Percentiles rank a stretch among this genome's conserved stretches.
Conservation (phyloP, 2,329 filamentous ascomycete species). For the Fusarium burgessii region DNA sequence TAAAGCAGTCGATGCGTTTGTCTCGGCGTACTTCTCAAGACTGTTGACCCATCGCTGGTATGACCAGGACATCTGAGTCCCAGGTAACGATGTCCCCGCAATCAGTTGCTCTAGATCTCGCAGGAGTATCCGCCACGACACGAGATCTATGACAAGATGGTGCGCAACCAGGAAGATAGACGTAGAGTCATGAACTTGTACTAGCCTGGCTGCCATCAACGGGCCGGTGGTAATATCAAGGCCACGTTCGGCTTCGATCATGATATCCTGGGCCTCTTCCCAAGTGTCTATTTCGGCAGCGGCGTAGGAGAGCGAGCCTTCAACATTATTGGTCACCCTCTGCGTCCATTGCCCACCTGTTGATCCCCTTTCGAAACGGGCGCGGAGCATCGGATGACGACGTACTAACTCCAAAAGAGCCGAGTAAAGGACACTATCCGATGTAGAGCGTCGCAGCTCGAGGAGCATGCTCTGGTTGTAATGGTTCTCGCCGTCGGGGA, state of each 20-base stretch:
- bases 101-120: constrained; percentile 10
- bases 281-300: not conserved
- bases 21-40: not conserved
- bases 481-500: not conserved
- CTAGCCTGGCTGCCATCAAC: constrained; percentile 3
- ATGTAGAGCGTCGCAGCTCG: not conserved
- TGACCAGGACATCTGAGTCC: not conserved
- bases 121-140: constrained; percentile 22
- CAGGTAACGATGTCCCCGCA: not conserved
- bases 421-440: not conserved
- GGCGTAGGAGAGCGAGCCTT: not conserved
- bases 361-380: not conserved
- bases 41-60: not conserved
- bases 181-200: not conserved
- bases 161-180: constrained; percentile 17
- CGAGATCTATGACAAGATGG: constrained; percentile 29
- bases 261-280: not conserved
- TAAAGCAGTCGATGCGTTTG: not conserved
- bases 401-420: not conserved
- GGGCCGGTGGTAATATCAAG: constrained; percentile 22
- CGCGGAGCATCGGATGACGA: not conserved
- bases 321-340: not conserved
- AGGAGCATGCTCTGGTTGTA: constrained; percentile 3
- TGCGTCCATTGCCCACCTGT: not conserved
- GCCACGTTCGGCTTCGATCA: not conserved